Conservation (phyloP, 495 filamentous ascomycete species). For the Xylaria venustula region DNA sequence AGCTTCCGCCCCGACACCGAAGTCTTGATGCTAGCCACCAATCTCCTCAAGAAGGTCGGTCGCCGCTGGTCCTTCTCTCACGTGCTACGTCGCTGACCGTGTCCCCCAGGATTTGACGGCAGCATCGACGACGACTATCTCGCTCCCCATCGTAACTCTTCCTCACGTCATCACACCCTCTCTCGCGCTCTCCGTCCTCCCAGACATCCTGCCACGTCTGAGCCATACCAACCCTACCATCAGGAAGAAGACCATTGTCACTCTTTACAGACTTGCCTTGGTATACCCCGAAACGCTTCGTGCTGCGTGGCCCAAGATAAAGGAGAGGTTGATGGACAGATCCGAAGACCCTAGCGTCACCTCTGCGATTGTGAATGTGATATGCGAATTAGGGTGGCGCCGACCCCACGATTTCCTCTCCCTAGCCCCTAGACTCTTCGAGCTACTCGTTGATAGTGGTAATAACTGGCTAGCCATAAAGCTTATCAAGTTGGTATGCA, state of each 20-base stretch:
- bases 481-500: conserved; percentile 85
- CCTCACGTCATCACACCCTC: conserved; percentile 91
- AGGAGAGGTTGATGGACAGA: conserved; percentile 88
- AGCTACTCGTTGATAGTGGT: conserved; percentile 83
- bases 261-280: conserved; percentile 85
- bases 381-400: conserved; percentile 94
- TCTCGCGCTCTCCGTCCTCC: conserved; percentile 80
- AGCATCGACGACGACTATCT: conserved; percentile 68
- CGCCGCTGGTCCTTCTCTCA: not conserved
- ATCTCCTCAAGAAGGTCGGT: conserved; percentile 87
- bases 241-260: conserved; percentile 92
- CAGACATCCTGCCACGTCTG: conserved; percentile 82
- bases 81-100: conserved; percentile 10
- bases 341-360: conserved; percentile 90
- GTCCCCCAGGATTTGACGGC: conserved; percentile 71
- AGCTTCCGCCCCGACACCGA: conserved; percentile 95
- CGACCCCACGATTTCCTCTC: conserved; percentile 92
- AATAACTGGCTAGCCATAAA: conserved; percentile 99
- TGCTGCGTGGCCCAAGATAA: conserved; percentile 93
- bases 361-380: conserved; percentile 91
- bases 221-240: conserved; percentile 79
- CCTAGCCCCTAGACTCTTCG: conserved; percentile 86
- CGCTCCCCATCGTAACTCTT: conserved; percentile 79
- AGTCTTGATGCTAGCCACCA: conserved; percentile 96
- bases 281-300: conserved; percentile 93